Evolutionary conservation across 1,284 basidiomycete species (phyloP), one percentile per base, ranked within the genome.

Genomic region (Pterulicium gracile): DNA sequence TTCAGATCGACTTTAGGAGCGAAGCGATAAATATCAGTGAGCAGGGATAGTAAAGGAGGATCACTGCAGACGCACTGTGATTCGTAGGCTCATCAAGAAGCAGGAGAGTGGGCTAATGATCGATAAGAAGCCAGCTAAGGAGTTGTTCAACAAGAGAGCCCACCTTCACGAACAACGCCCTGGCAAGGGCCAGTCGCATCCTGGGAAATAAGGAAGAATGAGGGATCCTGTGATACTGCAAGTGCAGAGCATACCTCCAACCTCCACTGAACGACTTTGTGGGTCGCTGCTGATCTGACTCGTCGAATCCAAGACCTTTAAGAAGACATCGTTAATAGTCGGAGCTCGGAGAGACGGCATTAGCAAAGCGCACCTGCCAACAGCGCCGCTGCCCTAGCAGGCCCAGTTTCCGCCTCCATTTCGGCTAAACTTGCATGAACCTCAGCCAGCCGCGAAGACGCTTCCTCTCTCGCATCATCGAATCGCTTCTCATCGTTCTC

Each of bases 31-130:
- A 41, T 14, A 22, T 13, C 14, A 19, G n/a, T 3, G 1, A 3
- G 13, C 39, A 21, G 44, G 13, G 7, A 12, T 14, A 24, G 12
- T 36, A 24, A 15, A 18, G n/a, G 18, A 39, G 22, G 36, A n/a
- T 34, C 34, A 40, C 35, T 36, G 36, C 1, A 42, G 19, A 64
- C 77, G 49, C 47, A 86, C 83, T 92, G 70, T 97, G 87, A 70
- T 99, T 98, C n/a, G 94, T 96, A 61, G 95, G 95, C 63, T 97
- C 93, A 65, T 96, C 94, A 24, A 97, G 76, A 56, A 97, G 73
- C 44, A 95, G 71, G 15, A 95, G 69, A 44, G 88, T 63, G 19
- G 84, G 84, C 81, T 85, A 51, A 21, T 34, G 32, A 22, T 55
- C 34, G 52, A 44, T 48, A 43, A 27, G 45, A 35, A n/a, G 27